phyloP scores from a whole-genome alignment of 345 rosid genomes.

The Pistacia integerrima region DNA sequence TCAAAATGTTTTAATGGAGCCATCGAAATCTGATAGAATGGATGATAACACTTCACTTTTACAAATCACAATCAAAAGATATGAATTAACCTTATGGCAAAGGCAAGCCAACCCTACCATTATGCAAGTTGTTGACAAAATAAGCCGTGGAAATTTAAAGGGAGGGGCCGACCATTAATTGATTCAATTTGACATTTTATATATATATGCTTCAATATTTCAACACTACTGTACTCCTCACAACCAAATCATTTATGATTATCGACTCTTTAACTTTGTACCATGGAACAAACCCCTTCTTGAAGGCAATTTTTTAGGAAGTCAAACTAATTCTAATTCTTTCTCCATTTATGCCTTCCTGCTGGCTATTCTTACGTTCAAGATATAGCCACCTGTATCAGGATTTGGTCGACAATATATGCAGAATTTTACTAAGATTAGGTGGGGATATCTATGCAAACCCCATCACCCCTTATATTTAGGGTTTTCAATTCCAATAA shows the following conservation, averaged over 20 bases:
- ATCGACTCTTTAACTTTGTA: not conserved
- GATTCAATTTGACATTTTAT: not conserved
- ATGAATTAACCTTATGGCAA: not conserved
- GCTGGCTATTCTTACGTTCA: too few species aligned
- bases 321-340: too few species aligned
- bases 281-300: not conserved
- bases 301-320: not conserved
- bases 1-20: too few species aligned
- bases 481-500: too few species aligned
- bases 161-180: not conserved
- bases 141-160: not conserved
- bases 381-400: too few species aligned
- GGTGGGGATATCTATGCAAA: not conserved
- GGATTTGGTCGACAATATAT: too few species aligned
- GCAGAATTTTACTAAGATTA: not conserved
- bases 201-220: too few species aligned
- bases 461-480: too few species aligned
- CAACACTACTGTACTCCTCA: not conserved
- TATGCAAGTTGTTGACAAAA: not conserved
- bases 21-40: too few species aligned
- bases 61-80: not conserved
- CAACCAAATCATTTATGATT: constrained; percentile 5
- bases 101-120: not conserved
- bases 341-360: too few species aligned
- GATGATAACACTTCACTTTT: not conserved